Percentiles rank a stretch among this genome's conserved stretches.
These are phyloP conservation scores for Botrytis elliptica DNA, from an alignment of 2,329 filamentous ascomycete genomes.

Conservation along the genomic window DNA sequence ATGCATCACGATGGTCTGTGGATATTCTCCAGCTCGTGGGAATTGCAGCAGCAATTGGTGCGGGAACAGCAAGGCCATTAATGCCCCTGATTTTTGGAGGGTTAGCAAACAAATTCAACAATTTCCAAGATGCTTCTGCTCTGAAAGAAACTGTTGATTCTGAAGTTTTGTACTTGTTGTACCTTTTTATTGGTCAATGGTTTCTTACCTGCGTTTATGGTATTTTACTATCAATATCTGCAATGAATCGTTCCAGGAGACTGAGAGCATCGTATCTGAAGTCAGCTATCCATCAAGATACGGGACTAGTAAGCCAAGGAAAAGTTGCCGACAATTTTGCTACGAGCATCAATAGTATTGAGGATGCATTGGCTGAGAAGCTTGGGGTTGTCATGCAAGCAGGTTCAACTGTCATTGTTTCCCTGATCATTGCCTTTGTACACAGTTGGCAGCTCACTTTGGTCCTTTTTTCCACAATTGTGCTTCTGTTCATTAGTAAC, in stretches of 20 bases:
- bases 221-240: constrained; percentile 20
- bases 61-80: constrained; percentile 57
- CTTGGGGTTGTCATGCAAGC: constrained; percentile 72
- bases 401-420: constrained; percentile 75
- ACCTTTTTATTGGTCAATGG: constrained; percentile 20
- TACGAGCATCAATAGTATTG: constrained; percentile 10
- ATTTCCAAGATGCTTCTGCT: not conserved
- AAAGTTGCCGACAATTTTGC: constrained; percentile 1
- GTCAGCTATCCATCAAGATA: constrained; percentile 16
- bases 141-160: constrained; percentile 9
- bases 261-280: constrained; percentile 14
- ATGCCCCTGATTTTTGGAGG: constrained; percentile 66
- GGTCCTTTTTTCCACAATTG: constrained; percentile 75
- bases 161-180: constrained; percentile 17
- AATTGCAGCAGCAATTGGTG: constrained; percentile 46
- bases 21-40: constrained; percentile 13
- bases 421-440: constrained; percentile 83
- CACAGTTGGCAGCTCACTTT: constrained; percentile 89
- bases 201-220: constrained; percentile 2
- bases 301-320: constrained; percentile 7
- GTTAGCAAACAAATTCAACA: constrained; percentile 48
- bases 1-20: not conserved
- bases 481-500: constrained; percentile 16
- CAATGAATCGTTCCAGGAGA: constrained; percentile 11
- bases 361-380: constrained; percentile 64